These are phyloP conservation scores for Trichoderma sp. DNA, from an alignment of 2,329 filamentous ascomycete species.

Conservation along the genomic window DNA sequence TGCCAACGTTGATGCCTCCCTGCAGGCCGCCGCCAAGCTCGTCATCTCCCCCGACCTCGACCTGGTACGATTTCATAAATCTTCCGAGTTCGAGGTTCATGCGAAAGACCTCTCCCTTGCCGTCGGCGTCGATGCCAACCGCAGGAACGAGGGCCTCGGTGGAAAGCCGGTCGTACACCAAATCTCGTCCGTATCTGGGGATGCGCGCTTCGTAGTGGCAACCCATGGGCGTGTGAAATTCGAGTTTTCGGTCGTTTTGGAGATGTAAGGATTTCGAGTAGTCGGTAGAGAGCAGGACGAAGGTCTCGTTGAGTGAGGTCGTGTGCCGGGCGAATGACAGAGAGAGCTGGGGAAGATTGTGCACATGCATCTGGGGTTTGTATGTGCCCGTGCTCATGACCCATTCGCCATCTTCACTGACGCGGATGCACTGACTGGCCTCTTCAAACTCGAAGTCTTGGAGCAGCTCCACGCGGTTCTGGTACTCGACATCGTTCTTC, in stretches of 20 bases:
- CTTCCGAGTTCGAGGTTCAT: constrained; percentile 88
- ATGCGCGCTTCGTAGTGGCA: constrained; percentile 88
- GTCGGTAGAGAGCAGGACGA: constrained; percentile 83
- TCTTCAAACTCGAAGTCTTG: constrained; percentile 99
- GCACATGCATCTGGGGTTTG: constrained; percentile 77
- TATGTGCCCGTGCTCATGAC: constrained; percentile 88
- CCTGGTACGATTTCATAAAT: constrained; percentile 91
- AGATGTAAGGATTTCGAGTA: constrained; percentile 94
- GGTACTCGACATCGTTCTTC: constrained; percentile 90
- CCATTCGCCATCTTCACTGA: constrained; percentile 96
- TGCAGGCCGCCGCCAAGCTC: constrained; percentile 76
- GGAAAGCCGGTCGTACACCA: constrained; percentile 79
- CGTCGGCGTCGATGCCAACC: constrained; percentile 83
- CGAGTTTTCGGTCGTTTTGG: constrained; percentile 85
- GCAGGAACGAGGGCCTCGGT: constrained; percentile 86
- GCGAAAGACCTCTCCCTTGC: constrained; percentile 88
- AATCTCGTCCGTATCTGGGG: constrained; percentile 87
- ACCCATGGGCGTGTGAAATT: constrained; percentile 88
- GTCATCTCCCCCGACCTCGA: constrained; percentile 87
- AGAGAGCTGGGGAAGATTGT: constrained; percentile 88
- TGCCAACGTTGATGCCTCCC: constrained; percentile 80
- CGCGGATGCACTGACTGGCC: constrained; percentile 84
- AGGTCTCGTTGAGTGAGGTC: constrained; percentile 86
- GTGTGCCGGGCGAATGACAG: constrained; percentile 95
- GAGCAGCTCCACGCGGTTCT: constrained; percentile 88